Conservation (phyloP, 78 protist genomes). For the Mantamonas sphyraenae region DNA sequence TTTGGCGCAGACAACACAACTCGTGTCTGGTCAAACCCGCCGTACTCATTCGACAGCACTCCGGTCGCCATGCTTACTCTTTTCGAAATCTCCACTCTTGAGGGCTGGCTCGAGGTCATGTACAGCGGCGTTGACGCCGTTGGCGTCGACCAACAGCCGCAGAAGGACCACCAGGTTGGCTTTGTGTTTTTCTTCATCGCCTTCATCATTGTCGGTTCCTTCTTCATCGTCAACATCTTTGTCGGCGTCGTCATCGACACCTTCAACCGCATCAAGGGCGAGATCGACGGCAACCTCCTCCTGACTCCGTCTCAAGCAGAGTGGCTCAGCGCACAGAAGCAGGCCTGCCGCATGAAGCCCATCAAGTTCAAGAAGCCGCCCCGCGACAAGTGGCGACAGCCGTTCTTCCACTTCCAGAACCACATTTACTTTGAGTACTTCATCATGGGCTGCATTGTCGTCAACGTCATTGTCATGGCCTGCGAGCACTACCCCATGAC, state of each 20-base stretch:
- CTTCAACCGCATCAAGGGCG: neutral
- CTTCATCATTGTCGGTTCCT: constrained; percentile 20
- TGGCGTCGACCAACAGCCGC: constrained; percentile 12
- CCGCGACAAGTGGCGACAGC: neutral
- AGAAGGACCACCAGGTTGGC: neutral
- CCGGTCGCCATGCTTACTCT: constrained; percentile 4
- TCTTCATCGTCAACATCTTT: constrained; percentile 27
- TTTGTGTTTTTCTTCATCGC: constrained; percentile 13
- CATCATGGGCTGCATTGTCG: neutral
- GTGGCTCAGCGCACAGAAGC: neutral
- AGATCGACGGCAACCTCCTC: neutral
- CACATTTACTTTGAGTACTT: neutral
- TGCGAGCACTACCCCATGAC: constrained; percentile 1
- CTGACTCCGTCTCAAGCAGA: neutral
- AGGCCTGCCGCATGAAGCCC: too few species aligned
- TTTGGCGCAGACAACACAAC: neutral
- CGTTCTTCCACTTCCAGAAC: neutral
- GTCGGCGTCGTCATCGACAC: constrained; percentile 11
- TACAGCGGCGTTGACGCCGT: constrained; percentile 8
- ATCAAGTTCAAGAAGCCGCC: neutral
- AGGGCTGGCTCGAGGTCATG: constrained; percentile 21
- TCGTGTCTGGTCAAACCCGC: neutral
- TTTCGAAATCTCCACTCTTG: constrained; percentile 4
- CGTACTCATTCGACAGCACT: neutral
- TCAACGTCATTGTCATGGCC: constrained; percentile 15